Evolutionary conservation across 2,329 filamentous ascomycete species (phyloP).

Genomic region (Penicillium aurantiogriseum): DNA sequence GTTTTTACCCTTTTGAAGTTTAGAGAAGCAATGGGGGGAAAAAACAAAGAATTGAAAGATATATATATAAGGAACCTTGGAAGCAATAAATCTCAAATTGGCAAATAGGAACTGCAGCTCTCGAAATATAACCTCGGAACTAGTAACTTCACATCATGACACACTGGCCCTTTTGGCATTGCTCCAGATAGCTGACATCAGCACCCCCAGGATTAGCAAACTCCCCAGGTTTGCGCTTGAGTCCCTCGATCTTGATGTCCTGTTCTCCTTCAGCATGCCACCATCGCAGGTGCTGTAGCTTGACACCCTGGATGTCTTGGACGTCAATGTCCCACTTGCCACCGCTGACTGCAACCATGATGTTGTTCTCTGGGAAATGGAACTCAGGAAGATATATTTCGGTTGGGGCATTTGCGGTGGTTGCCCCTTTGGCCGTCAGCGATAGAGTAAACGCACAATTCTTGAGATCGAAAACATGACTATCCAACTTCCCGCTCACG

Average conservation of each 20-base stretch:
- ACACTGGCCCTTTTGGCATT: conserved; percentile 51
- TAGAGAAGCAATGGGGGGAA: neutral
- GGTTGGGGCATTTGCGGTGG: conserved; percentile 67
- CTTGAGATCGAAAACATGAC: conserved; percentile 78
- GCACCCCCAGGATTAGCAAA: conserved; percentile 56
- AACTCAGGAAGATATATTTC: conserved; percentile 85
- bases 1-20: neutral
- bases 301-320: conserved; percentile 66
- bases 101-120: neutral
- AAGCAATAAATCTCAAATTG: neutral
- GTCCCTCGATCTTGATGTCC: conserved; percentile 70
- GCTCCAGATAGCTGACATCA: conserved; percentile 75
- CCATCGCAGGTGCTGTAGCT: conserved; percentile 79
- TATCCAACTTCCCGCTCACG: conserved; percentile 68
- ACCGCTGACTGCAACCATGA: conserved; percentile 70
- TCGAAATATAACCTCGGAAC: neutral
- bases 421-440: conserved; percentile 60
- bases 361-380: conserved; percentile 78
- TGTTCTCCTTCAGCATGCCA: conserved; percentile 90
- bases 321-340: conserved; percentile 86
- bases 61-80: neutral
- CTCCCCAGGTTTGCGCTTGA: conserved; percentile 58
- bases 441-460: conserved; percentile 74
- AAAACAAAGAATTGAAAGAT: neutral
- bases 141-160: conserved; percentile 46